Evolutionary conservation across 805 yeast genomes (phyloP), one percentile per base, ranked within the genome.

Genomic region (Schwanniomyces yamadae): DNA sequence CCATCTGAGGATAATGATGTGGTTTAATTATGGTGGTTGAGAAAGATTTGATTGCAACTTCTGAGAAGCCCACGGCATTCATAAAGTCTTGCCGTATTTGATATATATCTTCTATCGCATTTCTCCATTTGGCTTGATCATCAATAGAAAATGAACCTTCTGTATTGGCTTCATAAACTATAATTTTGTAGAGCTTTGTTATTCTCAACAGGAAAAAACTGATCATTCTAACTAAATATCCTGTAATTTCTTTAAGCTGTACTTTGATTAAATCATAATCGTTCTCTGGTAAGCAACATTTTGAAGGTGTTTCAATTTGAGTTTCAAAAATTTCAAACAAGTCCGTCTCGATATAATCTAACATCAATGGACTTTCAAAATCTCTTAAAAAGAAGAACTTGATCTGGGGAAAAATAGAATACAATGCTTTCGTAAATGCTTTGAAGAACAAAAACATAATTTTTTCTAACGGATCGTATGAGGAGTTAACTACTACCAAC

Each of bases 361-460:
- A 40, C 64, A 64, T 64, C 34, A 66, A 51, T 2, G 73, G 71
- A 34, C 59, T 50, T 40, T 63, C 71, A 40, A 66, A 66, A 46
- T 66, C 73, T 18, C 70, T 40, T 8, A 66, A 40, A 36, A 60
- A 64, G 46, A 60, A 63, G 40, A 57, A 66, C 39, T 59, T 64
- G n/a, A 65, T 55, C 32, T 66, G 73, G 2, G 73, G 73, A 16
- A 59, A 48, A 13, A 64, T 44, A 2, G 67, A 63, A 42, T 48
- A 61, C 15, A 64, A 41, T 0, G 59, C 49, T 39, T 63, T 65
- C 34, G 59, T 62, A 34, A 63, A 53, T 5, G 54, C 51, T 34
- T 59, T 55, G 48, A 48, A 61, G 42, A 55, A 63, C 10, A 66
- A 43, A 33, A 55, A 63, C 15, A 66, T 37, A 11, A 65, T 42